Evolutionary conservation across 495 filamentous ascomycete genomes (phyloP).

Genomic region (Penicillium soppii): DNA sequence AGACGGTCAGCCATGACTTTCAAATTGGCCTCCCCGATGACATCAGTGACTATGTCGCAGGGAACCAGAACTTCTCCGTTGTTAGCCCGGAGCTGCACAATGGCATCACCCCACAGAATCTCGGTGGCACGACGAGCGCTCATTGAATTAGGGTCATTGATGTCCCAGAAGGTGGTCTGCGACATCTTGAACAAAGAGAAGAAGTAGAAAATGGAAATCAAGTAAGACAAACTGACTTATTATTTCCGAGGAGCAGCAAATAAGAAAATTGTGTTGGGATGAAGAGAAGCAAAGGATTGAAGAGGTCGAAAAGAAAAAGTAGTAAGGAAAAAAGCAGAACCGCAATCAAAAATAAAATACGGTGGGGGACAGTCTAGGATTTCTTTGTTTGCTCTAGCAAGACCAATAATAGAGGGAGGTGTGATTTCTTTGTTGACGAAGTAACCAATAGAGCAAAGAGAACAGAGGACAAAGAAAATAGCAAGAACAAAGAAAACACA

Average conservation of each 20-base stretch:
- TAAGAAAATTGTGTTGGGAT: not conserved
- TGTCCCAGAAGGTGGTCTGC: not conserved
- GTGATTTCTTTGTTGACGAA: conserved; percentile 4
- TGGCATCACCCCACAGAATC: not conserved
- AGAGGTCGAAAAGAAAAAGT: not conserved
- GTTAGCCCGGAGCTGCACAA: not conserved
- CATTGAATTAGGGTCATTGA: not conserved
- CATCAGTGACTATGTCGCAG: not conserved
- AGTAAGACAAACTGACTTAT: too few relatives aligned
- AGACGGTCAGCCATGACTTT: not conserved
- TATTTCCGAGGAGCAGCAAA: too few relatives aligned
- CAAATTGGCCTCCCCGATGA: not conserved
- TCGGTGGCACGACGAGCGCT: not conserved
- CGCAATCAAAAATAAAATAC: not conserved
- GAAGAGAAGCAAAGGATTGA: not conserved
- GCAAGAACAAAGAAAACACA: too few relatives aligned
- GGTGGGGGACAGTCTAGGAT: not conserved
- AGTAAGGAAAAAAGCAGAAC: not conserved
- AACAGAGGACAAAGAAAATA: too few relatives aligned
- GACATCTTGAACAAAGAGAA: not conserved
- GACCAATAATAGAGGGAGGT: not conserved
- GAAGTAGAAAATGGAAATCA: too few relatives aligned
- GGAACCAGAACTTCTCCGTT: not conserved
- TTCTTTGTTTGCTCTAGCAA: not conserved
- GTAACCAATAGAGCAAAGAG: too few relatives aligned